Evolutionary conservation across 1,284 basidiomycete species (phyloP), one percentile per base, ranked within the genome.

Genomic region (Ustilago loliicola): DNA sequence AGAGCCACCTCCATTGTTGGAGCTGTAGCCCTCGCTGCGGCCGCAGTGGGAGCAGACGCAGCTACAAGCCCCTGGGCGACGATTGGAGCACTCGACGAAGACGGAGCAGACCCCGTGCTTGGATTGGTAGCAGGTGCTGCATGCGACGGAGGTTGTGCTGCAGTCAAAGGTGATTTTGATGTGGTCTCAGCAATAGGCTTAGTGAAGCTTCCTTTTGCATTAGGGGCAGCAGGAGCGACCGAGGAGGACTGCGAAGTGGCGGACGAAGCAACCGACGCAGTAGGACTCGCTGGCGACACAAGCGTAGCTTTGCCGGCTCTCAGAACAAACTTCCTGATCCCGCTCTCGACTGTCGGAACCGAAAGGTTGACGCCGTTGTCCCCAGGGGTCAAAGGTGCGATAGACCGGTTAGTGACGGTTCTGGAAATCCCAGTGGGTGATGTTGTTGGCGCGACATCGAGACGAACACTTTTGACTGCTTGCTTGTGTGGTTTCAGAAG

Each of bases 241-340:
- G n/a, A 8, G 5, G 42, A 21, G 21, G 42, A 7, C 42, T 45
- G 19, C 42, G 36, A 38, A 38, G 36, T 15, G 36, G 13, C 36
- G 9, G 36, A 15, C 36, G 36, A 38, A 8, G 36, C 36, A 38
- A 29, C n/a, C 7, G 54, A 21, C 40, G 27, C 15, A 6, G 48
- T 29, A 13, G 61, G 9, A 19, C n/a, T 48, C 8, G 25, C 15
- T 21, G 65, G 53, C 17, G 61, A 36, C 23, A 57, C 53, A 2
- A 61, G 57, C 10, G 40, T 47, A 23, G 15, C 48, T 23, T 60
- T 52, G 25, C 65, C 61, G 34, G 23, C 40, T 10, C 71, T 61
- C 17, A 67, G 53, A 23, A 67, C 57, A 45, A 66, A 75, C 17
- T 64, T 62, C 17, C 65, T 50, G 57, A 72, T 67, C 8, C 71